Evolutionary conservation across 75 land plant genomes (phyloP).

Genomic region (Sequoia sempervirens): DNA sequence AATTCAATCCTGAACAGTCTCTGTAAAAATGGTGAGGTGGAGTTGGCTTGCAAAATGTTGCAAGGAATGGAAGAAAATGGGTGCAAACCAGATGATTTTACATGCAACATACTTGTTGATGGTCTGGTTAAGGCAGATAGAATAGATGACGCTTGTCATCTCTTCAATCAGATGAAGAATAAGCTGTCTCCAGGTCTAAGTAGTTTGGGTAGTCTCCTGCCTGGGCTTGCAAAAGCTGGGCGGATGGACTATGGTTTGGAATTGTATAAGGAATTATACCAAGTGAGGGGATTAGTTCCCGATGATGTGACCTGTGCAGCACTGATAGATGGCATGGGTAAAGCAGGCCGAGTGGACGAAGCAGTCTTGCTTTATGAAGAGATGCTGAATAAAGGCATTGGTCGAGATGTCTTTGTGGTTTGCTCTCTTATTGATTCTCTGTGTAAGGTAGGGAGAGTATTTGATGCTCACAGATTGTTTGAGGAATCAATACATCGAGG

Average conservation of each 20-base stretch:
- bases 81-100: conserved; percentile 64
- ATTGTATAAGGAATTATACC: conserved; percentile 21
- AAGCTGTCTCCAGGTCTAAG: conserved; percentile 50
- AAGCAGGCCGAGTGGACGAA: conserved; percentile 27
- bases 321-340: conserved; percentile 43
- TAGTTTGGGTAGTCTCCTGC: conserved; percentile 61
- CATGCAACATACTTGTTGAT: conserved; percentile 72
- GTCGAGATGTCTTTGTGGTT: conserved; percentile 37
- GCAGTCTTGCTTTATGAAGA: conserved; percentile 36
- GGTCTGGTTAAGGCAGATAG: conserved; percentile 57
- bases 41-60: conserved; percentile 52
- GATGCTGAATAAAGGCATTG: conserved; percentile 24
- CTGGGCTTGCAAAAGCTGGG: conserved; percentile 55
- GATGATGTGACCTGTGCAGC: conserved; percentile 35
- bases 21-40: conserved; percentile 56
- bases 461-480: conserved; percentile 45
- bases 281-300: conserved; percentile 11
- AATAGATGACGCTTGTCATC: conserved; percentile 48
- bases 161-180: conserved; percentile 72
- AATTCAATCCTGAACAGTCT: conserved; percentile 66
- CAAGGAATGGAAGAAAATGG: conserved; percentile 44
- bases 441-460: conserved; percentile 38
- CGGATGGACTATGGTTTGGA: conserved; percentile 48
- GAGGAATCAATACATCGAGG: conserved; percentile 37
- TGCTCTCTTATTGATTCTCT: conserved; percentile 40